A percentile compares a stretch with the other conserved stretches of the same genome.
phyloP scores from a whole-genome alignment of 2,329 filamentous ascomycete species.

The Xylaria sp. region DNA sequence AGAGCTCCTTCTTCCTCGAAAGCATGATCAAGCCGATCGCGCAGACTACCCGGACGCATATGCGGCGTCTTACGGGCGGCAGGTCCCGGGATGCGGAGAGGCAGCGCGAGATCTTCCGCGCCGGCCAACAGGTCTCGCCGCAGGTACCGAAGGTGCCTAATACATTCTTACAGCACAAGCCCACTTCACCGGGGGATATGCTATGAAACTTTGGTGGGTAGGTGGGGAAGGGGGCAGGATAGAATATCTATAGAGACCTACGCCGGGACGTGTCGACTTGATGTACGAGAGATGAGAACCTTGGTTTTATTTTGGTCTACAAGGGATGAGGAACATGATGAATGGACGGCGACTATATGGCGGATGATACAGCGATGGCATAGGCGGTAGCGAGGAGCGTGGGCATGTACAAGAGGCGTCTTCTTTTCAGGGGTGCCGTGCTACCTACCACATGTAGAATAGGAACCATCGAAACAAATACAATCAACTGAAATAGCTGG shows the following conservation, averaged over 20 bases:
- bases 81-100: conserved; percentile 44
- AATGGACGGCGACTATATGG: neutral
- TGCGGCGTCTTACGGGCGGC: conserved; percentile 65
- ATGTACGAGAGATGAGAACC: neutral
- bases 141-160: conserved; percentile 47
- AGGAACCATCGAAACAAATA: conserved; percentile 6
- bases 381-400: neutral
- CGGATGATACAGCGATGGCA: neutral
- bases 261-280: neutral
- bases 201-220: conserved; percentile 18
- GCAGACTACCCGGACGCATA: conserved; percentile 59
- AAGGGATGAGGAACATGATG: neutral
- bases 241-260: neutral
- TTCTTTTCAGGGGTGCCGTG: conserved; percentile 5
- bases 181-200: conserved; percentile 32
- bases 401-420: neutral
- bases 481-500: neutral
- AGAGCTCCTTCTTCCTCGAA: conserved; percentile 59
- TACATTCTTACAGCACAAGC: conserved; percentile 35
- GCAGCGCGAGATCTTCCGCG: conserved; percentile 41
- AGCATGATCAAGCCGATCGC: conserved; percentile 63
- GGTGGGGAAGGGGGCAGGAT: neutral
- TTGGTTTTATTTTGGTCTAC: neutral
- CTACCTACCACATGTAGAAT: conserved; percentile 17
- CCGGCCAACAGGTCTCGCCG: conserved; percentile 40